Base-by-base conservation (phyloP, 2,329 filamentous ascomycete species). In the Clonostachys sp. region DNA sequence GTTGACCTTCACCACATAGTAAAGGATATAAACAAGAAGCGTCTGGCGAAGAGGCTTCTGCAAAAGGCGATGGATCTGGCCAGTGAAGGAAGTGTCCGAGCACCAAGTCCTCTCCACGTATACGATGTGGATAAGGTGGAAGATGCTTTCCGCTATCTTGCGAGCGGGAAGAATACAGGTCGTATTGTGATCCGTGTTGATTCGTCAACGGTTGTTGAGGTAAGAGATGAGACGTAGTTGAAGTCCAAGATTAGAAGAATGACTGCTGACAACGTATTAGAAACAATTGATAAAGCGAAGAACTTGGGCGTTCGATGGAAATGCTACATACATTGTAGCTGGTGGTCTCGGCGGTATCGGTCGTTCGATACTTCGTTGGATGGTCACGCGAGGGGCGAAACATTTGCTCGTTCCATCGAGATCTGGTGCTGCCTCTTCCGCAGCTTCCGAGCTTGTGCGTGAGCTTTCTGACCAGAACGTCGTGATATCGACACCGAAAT, bases 121-220 rank as follows among this genome's bases (percentile, higher is more conserved):
- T 51, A 61, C 17, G 52, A 60, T 5, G 53, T 63, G 20, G 54
- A 59, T 1, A 50, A 68, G 1, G 56, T 73, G 1, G 57, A 60
- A 6, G 56, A 63, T 0, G 67, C 68, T 1, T 70, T 75, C 49
- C 59, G 68, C 5, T 55, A 64, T 18, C 65, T 75, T 55, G 66
- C 69, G 44, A 53, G 53, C 5, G 66, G 69, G 5, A 59, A 63
- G 5, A 66, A 71, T 44, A 64, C 62, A 4, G 72, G 71, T 0
- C 75, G 74, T 41, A 62, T 73, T 14, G 59, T 73, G 16, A 47
- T 72, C 3, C 50, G 55, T 2, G 50, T 61, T 14, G 45, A 48
- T 5, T 13, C 46, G 16, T 49, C 52, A 12, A 41, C 54, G 14
- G 38, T 48, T 34, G 52, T 52, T 33, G 47, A 45, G 42, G 49